A percentile compares a stretch with the other conserved stretches of the same genome.
phyloP scores from a whole-genome alignment of 805 yeast genomes.

The Suhomyces prunicola region DNA sequence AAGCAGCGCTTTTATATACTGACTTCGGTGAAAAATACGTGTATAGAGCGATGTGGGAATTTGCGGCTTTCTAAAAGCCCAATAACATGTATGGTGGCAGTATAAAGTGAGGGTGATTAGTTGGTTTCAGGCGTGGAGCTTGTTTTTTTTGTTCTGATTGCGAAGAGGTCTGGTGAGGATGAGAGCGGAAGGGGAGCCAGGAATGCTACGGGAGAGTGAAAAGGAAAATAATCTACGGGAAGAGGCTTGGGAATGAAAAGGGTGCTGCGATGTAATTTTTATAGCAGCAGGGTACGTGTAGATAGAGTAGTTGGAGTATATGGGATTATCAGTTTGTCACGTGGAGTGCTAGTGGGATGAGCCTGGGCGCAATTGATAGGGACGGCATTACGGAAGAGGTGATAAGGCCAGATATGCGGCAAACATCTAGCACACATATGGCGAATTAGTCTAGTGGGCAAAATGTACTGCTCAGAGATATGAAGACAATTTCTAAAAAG shows the following conservation, averaged over 20 bases:
- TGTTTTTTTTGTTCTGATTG: conserved; percentile 1
- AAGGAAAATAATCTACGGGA: not conserved
- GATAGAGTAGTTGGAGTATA: not conserved
- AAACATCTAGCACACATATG: not conserved
- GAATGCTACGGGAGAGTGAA: not conserved
- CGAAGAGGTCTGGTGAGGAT: not conserved
- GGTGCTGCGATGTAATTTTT: not conserved
- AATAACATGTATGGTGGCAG: not conserved
- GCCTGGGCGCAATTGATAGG: not conserved
- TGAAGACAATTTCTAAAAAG: not conserved
- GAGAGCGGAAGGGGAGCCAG: not conserved
- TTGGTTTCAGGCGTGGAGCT: not conserved
- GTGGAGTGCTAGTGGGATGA: not conserved
- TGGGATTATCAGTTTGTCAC: not conserved
- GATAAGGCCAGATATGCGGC: not conserved
- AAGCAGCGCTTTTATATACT: not conserved
- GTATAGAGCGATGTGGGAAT: not conserved
- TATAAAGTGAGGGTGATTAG: not conserved
- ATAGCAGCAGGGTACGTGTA: not conserved
- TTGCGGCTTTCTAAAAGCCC: not conserved
- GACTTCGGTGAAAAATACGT: not conserved
- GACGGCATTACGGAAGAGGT: not conserved
- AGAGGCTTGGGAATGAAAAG: not conserved
- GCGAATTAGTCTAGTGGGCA: not conserved
- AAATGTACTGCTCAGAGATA: not conserved